Conservation (phyloP, 176 grass and related monocot species). For the Musa troglodytarum region DNA sequence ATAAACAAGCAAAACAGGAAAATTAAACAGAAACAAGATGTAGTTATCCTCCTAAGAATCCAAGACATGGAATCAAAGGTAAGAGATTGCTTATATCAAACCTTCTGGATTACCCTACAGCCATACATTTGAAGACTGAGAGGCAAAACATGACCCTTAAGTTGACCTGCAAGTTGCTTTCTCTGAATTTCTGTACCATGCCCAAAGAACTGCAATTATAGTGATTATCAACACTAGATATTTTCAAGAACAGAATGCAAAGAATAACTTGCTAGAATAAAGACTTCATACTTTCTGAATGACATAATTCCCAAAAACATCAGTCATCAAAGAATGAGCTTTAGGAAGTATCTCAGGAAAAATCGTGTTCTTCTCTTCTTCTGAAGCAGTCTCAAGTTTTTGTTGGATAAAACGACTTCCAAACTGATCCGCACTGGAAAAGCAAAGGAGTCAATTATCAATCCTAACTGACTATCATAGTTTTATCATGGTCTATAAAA, state of each 20-base stretch:
- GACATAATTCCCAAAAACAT: constrained; percentile 39
- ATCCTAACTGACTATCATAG: too few relatives aligned
- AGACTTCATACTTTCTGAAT: constrained; percentile 29
- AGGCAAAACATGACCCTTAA: constrained; percentile 11
- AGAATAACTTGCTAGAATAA: not conserved
- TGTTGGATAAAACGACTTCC: constrained; percentile 39
- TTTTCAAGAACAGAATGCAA: too few relatives aligned
- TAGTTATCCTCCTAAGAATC: too few relatives aligned
- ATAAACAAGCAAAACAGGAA: too few relatives aligned
- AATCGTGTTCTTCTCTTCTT: constrained; percentile 25
- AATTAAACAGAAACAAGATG: too few relatives aligned
- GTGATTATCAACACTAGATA: too few relatives aligned
- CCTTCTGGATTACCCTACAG: constrained; percentile 32
- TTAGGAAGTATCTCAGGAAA: constrained; percentile 21
- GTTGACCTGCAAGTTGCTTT: constrained; percentile 13
- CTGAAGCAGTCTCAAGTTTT: constrained; percentile 25
- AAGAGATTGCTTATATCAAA: not conserved
- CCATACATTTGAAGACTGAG: constrained; percentile 36
- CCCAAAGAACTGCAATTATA: constrained; percentile 15
- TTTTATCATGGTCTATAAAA: too few relatives aligned
- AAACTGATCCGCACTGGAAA: constrained; percentile 28
- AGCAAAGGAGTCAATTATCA: not conserved
- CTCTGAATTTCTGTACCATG: constrained; percentile 19
- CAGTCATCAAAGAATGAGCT: constrained; percentile 15
- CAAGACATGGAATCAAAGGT: too few relatives aligned